Base-by-base conservation (phyloP, 768 basidiomycete species). In the Tylopilus rubrobrunneus region DNA sequence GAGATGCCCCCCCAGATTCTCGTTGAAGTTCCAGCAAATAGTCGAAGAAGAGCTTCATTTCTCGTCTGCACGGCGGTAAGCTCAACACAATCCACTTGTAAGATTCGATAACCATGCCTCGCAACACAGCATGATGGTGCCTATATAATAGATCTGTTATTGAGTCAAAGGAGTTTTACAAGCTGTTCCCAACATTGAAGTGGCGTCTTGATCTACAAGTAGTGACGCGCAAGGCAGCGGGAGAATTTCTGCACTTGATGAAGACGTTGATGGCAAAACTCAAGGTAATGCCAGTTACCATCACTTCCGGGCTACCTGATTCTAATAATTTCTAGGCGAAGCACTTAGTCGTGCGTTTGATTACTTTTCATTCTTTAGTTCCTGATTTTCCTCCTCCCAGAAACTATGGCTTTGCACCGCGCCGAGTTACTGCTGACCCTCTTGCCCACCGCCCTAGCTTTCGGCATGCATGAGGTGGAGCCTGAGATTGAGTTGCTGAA, bases 211-310 rank as follows among this genome's bases (percentile, higher is more conserved):
- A 83, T 58, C 66, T 69, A 37, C 82, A 83, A 55, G 56, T 58
- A 3, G 59, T 76, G 10, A 80, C 81, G 0, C 81, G 84, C 57
- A 64, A 67, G 5, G 70, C 74, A 0, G 83, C 79, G 0, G 77
- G 78, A 27, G 73, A 79, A 49, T 85, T 85, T 58, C 64, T 84
- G 17, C 75, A 77, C 36, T 75, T 77, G 0, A 67, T 85, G 58
- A 85, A 85, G 65, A 80, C 79, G 0, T 56, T 85, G 46, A 85
- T 85, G 83, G 84, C 83, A 6, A 85, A 85, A 55, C 66, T 85
- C 50, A 84, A 84, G 75, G 83, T 79, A 36, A 45, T 52, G 31
- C 21, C n/a, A 50, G 25, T 5, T 25, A 25, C 25, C 5, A 5
- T 25, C 5, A 25, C 25, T 5, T 25, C 5, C 25, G 5, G 25